Evolutionary conservation across 1,284 basidiomycete species (phyloP).

Genomic region (Marasmius oreades): DNA sequence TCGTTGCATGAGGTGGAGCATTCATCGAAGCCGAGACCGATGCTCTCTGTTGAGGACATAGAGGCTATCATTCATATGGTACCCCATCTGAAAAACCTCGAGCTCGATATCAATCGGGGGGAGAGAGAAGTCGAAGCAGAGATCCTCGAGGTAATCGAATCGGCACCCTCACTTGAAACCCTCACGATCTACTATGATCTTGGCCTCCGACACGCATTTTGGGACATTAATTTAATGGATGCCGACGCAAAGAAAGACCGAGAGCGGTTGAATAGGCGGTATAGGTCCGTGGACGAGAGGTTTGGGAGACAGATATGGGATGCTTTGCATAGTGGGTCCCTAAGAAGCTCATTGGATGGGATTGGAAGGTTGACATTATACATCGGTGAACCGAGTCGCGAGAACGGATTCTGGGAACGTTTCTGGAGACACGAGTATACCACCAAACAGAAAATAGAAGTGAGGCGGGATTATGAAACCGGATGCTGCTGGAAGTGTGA

Average conservation of each 20-base stretch:
- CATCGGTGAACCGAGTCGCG: neutral
- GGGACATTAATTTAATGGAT: no score
- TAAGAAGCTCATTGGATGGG: neutral
- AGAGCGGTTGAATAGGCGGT: no score
- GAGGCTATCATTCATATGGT: neutral
- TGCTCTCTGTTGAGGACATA: neutral
- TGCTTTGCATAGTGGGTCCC: neutral
- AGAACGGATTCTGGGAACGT: no score
- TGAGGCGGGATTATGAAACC: no score
- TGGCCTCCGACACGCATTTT: neutral
- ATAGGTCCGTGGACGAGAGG: neutral
- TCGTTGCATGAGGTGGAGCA: neutral
- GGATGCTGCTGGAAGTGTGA: no score
- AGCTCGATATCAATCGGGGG: neutral
- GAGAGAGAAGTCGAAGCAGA: neutral
- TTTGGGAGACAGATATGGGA: neutral
- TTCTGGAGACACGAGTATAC: no score
- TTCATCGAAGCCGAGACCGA: neutral
- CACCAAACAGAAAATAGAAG: no score
- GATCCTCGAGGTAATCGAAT: neutral
- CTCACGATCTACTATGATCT: neutral
- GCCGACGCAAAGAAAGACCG: no score
- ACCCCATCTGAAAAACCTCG: neutral
- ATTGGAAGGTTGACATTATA: neutral
- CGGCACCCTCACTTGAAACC: neutral